phyloP scores from a whole-genome alignment of 1,139 yeast genomes.

The Geotrichum reessii region DNA sequence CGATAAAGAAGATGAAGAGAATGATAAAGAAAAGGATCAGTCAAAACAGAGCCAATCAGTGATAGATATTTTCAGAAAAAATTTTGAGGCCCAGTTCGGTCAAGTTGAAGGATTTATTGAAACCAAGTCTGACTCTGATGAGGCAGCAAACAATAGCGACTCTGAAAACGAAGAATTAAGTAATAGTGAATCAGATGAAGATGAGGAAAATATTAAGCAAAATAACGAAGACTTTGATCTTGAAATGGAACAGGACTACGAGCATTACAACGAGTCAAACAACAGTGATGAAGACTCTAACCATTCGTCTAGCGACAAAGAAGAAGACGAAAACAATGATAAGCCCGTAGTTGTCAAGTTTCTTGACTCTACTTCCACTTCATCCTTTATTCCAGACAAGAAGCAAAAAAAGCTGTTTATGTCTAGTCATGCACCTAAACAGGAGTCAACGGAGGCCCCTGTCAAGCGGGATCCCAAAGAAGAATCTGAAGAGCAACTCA shows the following conservation, averaged over 20 bases:
- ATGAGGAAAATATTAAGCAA: conserved; percentile 22
- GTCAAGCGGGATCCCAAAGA: conserved; percentile 14
- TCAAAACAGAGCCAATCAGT: conserved; percentile 7
- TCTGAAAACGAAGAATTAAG: background rate
- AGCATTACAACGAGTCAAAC: conserved; percentile 14
- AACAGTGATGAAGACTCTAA: conserved; percentile 15
- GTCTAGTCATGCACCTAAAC: conserved; percentile 41
- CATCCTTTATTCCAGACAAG: conserved; percentile 36
- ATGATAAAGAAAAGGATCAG: conserved; percentile 7
- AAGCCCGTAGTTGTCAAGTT: conserved; percentile 46
- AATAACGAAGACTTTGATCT: conserved; percentile 23
- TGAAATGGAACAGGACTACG: conserved; percentile 16
- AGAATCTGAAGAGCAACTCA: conserved; percentile 32
- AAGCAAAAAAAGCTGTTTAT: conserved; percentile 43
- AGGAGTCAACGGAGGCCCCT: conserved; percentile 25
- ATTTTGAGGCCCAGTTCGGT: conserved; percentile 23
- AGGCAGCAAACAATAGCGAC: conserved; percentile 4
- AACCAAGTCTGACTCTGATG: background rate
- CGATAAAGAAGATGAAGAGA: background rate
- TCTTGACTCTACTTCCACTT: conserved; percentile 36
- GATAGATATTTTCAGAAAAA: conserved; percentile 14
- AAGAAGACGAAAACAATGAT: conserved; percentile 19
- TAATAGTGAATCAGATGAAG: conserved; percentile 11
- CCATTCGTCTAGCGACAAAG: background rate
- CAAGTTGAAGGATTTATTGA: conserved; percentile 17